These are phyloP conservation scores for Lanmaoa rubissima DNA, from an alignment of 768 basidiomycete species.

Conservation along the genomic window DNA sequence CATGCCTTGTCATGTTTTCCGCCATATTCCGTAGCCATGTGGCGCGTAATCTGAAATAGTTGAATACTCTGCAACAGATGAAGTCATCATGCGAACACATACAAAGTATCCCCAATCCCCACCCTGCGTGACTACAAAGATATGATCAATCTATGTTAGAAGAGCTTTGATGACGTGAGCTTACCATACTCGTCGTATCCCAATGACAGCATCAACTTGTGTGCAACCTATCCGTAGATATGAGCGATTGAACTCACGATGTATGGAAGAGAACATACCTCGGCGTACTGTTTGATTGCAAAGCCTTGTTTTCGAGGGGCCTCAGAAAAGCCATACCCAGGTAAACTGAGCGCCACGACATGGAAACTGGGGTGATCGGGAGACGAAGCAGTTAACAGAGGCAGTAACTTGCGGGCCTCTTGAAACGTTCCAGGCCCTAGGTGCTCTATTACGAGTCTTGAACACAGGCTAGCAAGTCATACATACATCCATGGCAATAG, in stretches of 20 bases:
- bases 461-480: background rate
- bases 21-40: conserved; percentile 37
- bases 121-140: conserved; percentile 42
- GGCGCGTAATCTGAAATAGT: conserved; percentile 33
- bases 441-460: background rate
- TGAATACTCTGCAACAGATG: background rate
- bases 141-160: background rate
- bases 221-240: conserved; percentile 34
- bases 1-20: conserved; percentile 47
- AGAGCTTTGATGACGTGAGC: background rate
- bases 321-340: conserved; percentile 62
- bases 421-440: conserved; percentile 51
- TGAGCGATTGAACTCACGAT: background rate
- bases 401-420: conserved; percentile 57
- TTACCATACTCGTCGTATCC: conserved; percentile 50
- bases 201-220: conserved; percentile 49
- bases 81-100: conserved; percentile 10
- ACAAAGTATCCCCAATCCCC: conserved; percentile 48
- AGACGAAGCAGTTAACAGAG: conserved; percentile 43
- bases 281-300: conserved; percentile 47
- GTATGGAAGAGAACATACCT: conserved; percentile 34
- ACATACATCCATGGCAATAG: conserved; percentile 59
- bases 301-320: conserved; percentile 55
- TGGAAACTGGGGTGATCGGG: conserved; percentile 55
- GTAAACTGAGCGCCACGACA: conserved; percentile 57